These are phyloP conservation scores for Teunomyces cretensis DNA, from an alignment of 805 yeast species.

Conservation along the genomic window DNA sequence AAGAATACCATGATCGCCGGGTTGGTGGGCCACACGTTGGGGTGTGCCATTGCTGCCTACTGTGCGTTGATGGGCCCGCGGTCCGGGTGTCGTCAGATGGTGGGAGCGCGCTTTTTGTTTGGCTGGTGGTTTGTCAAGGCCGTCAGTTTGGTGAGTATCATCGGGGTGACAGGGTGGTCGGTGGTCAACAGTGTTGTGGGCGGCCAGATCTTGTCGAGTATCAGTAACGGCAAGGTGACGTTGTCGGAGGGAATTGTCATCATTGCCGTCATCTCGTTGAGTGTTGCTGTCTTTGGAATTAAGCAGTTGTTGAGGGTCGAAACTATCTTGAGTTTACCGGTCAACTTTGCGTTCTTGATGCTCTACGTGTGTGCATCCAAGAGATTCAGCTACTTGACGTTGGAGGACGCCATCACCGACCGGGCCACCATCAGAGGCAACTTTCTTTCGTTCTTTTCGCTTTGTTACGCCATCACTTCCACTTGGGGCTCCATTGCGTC, in stretches of 20 bases:
- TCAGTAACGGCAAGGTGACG: slow-evolving; percentile 67
- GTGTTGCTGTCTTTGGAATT: slow-evolving; percentile 78
- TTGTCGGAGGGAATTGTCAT: slow-evolving; percentile 73
- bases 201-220: slow-evolving; percentile 72
- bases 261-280: slow-evolving; percentile 60
- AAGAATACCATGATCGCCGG: slow-evolving; percentile 64
- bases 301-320: slow-evolving; percentile 68
- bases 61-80: slow-evolving; percentile 87
- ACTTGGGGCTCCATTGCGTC: slow-evolving; percentile 90
- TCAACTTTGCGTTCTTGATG: slow-evolving; percentile 62
- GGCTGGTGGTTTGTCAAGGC: slow-evolving; percentile 86
- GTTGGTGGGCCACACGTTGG: slow-evolving; percentile 59
- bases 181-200: slow-evolving; percentile 87
- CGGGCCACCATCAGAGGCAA: slow-evolving; percentile 56
- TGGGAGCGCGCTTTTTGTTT: slow-evolving; percentile 72
- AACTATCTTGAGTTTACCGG: slow-evolving; percentile 65
- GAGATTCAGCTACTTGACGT: slow-evolving; percentile 38
- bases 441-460: slow-evolving; percentile 68
- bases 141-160: slow-evolving; percentile 66
- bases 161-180: slow-evolving; percentile 92
- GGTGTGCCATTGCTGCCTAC: slow-evolving; percentile 77
- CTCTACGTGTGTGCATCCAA: slow-evolving; percentile 62
- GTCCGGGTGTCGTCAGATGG: slow-evolving; percentile 89
- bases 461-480: slow-evolving; percentile 74
- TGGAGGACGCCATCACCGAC: slow-evolving; percentile 36